Conservation (phyloP, 179 eudicot species). For the Heliamphora pulchella region DNA sequence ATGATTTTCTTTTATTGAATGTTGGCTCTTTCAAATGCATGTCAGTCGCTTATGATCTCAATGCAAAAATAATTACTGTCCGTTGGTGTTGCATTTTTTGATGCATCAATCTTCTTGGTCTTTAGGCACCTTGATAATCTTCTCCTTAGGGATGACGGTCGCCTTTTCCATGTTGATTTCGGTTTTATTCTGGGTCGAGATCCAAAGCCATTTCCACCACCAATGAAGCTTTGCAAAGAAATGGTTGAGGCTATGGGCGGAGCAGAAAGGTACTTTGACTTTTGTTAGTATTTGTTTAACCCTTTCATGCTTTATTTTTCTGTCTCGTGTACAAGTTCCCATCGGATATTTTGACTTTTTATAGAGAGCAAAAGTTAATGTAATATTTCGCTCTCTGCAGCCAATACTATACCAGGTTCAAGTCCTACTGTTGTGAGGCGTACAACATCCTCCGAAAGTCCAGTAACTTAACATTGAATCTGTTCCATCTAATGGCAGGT, state of each 20-base stretch:
- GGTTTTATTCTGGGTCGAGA: constrained; percentile 94
- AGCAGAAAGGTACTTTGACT: constrained; percentile 72
- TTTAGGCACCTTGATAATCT: constrained; percentile 94
- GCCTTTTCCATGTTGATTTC: constrained; percentile 95
- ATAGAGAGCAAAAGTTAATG: too few species aligned
- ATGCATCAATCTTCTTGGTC: constrained; percentile 18
- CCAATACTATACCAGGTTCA: constrained; percentile 90
- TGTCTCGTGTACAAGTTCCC: neutral
- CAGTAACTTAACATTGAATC: constrained; percentile 83
- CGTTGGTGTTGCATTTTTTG: constrained; percentile 9
- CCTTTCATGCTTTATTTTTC: constrained; percentile 5
- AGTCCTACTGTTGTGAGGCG: constrained; percentile 96
- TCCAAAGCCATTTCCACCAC: constrained; percentile 99
- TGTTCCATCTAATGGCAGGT: constrained; percentile 94
- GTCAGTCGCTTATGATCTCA: neutral
- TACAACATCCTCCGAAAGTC: constrained; percentile 94
- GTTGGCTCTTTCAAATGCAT: neutral
- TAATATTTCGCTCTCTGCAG: constrained; percentile 37
- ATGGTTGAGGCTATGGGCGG: constrained; percentile 99
- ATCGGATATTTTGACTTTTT: constrained; percentile 2
- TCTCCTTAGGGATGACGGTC: constrained; percentile 85
- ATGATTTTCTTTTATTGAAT: neutral
- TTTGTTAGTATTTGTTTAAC: neutral
- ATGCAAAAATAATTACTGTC: too few species aligned
- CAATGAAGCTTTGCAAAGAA: constrained; percentile 99